A percentile compares a stretch with the other conserved stretches of the same genome.
Conservation (phyloP, 73 alveolate species). For the Tetrahymena borealis region DNA sequence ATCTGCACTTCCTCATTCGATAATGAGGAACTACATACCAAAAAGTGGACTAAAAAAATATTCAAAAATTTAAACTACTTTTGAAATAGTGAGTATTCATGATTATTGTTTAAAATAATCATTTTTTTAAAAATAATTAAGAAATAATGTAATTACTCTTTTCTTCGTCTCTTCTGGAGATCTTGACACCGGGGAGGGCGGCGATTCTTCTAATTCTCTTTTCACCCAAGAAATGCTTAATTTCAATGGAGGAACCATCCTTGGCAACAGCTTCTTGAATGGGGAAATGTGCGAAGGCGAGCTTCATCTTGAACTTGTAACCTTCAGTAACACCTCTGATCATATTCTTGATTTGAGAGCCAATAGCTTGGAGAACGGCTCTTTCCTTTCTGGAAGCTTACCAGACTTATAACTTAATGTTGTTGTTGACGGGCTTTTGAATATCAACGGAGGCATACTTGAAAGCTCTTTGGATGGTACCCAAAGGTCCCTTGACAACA, state of each 20-base stretch:
- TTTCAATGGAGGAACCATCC: slow-evolving; percentile 62
- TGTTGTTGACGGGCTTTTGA: neutral
- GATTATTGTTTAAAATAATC: neutral
- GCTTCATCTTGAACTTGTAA: slow-evolving; percentile 89
- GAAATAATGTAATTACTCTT: neutral
- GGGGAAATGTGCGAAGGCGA: slow-evolving; percentile 94
- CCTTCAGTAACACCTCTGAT: slow-evolving; percentile 65
- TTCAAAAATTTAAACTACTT: too few relatives aligned
- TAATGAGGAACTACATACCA: too few relatives aligned
- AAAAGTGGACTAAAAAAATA: too few relatives aligned
- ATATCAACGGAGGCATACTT: slow-evolving; percentile 21
- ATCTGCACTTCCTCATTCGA: too few relatives aligned
- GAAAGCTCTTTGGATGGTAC: slow-evolving; percentile 16
- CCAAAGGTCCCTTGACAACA: slow-evolving; percentile 45
- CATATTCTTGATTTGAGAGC: slow-evolving; percentile 55
- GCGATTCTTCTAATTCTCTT: slow-evolving; percentile 71
- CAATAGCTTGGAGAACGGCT: slow-evolving; percentile 22
- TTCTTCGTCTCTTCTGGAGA: slow-evolving; percentile 52
- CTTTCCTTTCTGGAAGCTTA: slow-evolving; percentile 30
- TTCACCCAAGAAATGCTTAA: slow-evolving; percentile 92
- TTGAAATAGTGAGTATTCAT: neutral
- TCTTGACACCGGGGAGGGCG: slow-evolving; percentile 75
- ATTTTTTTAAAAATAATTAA: neutral
- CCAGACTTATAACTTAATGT: neutral
- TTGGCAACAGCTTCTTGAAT: slow-evolving; percentile 74